Base-by-base conservation (phyloP, 495 filamentous ascomycete species). In the Aspergillus steynii region DNA sequence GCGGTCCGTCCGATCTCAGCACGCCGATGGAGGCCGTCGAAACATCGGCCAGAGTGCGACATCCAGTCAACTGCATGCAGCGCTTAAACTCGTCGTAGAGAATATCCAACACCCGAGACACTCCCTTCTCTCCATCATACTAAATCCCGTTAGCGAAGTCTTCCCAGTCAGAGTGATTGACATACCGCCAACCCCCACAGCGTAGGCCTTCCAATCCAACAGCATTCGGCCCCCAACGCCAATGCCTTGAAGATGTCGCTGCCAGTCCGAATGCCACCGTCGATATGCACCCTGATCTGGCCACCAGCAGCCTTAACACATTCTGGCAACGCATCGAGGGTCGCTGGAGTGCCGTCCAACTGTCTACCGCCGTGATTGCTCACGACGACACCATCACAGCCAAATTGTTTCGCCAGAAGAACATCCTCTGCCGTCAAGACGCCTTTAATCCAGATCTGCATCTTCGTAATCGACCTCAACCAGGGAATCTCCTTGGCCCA, bases 391-490 rank as follows among this genome's bases (percentile, higher is more conserved):
- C 82, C 91, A 61, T 79, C 78, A 27, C 93, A 82, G 20, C 65
- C 68, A 28, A 63, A 60, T 8, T 73, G 62, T 20, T 68, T 61
- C 4, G 90, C 91, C 45, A 89, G 74, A 59, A 84, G 85, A 3
- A 89, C 91, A 70, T 96, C 91, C 67, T 92, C 90, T 60, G 92
- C 88, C n/a, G 89, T 91, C 74, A 93, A 89, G 4, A 96, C 63
- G 2, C 91, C 91, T 77, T 96, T 95, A 49, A 96, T 73, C 59
- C 93, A 85, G 50, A 96, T 88, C 1, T 90, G 89, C 62, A 93
- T 68, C n/a, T 78, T 60, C 2, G 89, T 92, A 59, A 90, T 85
- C 65, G 81, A 68, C 29, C 80, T 76, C 55, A 95, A 63, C 84
- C 76, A 96, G 14, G 85, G 79, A 31, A 96, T 89, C 42, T 82